Base-by-base conservation (phyloP, 2,329 filamentous ascomycete genomes). In the Orbilia brochopaga region DNA sequence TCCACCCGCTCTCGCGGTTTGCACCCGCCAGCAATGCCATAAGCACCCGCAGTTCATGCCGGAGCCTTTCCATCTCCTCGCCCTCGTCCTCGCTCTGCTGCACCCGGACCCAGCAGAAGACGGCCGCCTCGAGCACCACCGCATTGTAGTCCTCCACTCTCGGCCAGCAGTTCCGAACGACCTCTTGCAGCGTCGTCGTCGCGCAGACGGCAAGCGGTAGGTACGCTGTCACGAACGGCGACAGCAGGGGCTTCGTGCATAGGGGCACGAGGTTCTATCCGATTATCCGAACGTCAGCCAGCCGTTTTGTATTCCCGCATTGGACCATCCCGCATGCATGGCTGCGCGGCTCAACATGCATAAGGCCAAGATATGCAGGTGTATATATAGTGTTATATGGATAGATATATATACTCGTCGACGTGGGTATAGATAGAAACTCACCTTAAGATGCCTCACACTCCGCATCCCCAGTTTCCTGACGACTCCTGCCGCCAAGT, bases 91-190 rank as follows among this genome's bases (percentile, higher is more conserved):
- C 66, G 19, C 64, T 63, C n/a, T 75, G 61, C 27, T 35, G 24
- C 19, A 75, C 19, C 37, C 69, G 57, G 24, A 52, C 53, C 74
- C 75, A 76, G 32, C 75, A 76, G 15, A 73, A 57, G 13, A 73
- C 59, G 2, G 70, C 46, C 17, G 66, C 75, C 52, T 65, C 75
- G 61, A 76, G 17, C 21, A 76, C 57, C 63, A 73, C 75, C 1
- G 44, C 57, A 35, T 65, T 73, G 54, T 75, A 74, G 6, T 48
- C 42, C 37, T 50, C 46, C 37, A 75, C 50, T n/a, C 75, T 59
- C 11, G 62, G 32, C 75, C 75, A 76, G 27, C 75, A 74, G 7
- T 46, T 61, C n/a, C 59, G 56, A 10, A 75, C 30, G 1, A 76
- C 53, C 7, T 46, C 56, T 21, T 58, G 42, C 46, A 74, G 11